Conservation (phyloP, 495 filamentous ascomycete genomes). For the Neurospora cerealis region DNA sequence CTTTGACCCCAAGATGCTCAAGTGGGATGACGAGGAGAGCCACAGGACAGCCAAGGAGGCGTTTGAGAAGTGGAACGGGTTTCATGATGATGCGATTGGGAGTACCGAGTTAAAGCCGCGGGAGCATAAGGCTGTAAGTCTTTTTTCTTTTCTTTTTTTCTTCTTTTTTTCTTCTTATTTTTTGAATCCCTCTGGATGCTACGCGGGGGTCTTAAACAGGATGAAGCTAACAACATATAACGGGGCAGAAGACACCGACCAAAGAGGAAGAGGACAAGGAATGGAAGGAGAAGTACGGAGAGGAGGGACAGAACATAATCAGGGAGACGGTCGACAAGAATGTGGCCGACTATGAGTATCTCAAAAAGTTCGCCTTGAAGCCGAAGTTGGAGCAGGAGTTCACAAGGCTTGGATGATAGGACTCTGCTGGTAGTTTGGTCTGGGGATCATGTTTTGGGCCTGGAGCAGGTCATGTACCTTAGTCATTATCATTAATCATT, state of each 20-base stretch:
- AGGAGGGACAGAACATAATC: conserved; percentile 66
- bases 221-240: background rate
- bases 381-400: background rate
- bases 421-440: background rate
- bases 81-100: conserved; percentile 87
- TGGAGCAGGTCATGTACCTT: background rate
- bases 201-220: background rate
- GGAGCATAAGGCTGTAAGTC: conserved; percentile 52
- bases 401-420: background rate
- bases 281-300: conserved; percentile 76
- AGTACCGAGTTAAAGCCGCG: conserved; percentile 64
- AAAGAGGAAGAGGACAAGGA: conserved; percentile 60
- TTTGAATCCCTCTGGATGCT: background rate
- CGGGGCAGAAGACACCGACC: conserved; percentile 25
- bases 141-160: background rate
- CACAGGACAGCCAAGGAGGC: conserved; percentile 50
- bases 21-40: conserved; percentile 66
- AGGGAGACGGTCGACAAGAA: conserved; percentile 67
- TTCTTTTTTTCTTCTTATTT: background rate
- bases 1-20: conserved; percentile 64
- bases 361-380: conserved; percentile 75
- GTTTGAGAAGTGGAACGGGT: conserved; percentile 95
- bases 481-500: background rate
- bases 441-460: background rate
- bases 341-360: conserved; percentile 77